Conservation (phyloP, 176 grass and related monocot species). For the Phragmites australis region DNA sequence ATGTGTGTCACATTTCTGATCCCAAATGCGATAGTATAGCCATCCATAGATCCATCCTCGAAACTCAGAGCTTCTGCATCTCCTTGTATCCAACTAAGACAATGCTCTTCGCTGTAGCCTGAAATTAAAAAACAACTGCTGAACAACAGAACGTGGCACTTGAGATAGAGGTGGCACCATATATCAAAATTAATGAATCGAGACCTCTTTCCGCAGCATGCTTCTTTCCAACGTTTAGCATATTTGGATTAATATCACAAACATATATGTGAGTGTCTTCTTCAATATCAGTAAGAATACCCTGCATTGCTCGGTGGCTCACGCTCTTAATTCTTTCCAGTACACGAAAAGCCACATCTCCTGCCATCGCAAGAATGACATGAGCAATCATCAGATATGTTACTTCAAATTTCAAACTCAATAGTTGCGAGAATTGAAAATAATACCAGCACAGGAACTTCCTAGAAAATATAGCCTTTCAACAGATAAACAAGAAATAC, state of each 20-base stretch:
- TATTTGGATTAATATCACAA: conserved; percentile 94
- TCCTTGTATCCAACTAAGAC: conserved; percentile 81
- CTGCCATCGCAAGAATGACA: conserved; percentile 41
- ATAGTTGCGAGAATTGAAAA: background rate
- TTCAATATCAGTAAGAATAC: conserved; percentile 56
- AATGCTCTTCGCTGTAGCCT: conserved; percentile 56
- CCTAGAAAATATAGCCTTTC: background rate
- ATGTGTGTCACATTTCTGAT: conserved; percentile 96
- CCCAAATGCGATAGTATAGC: conserved; percentile 91
- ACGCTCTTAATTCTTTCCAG: conserved; percentile 77
- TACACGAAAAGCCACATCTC: conserved; percentile 86
- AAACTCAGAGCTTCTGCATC: conserved; percentile 93
- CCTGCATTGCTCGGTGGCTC: conserved; percentile 55
- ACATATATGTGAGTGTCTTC: conserved; percentile 86
- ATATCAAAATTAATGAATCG: background rate
- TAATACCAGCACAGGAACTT: background rate
- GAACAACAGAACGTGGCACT: conserved; percentile 1
- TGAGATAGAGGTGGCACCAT: conserved; percentile 4
- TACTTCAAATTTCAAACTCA: background rate
- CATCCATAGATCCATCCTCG: conserved; percentile 89
- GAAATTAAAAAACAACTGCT: conserved; percentile 25
- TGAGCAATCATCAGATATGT: background rate
- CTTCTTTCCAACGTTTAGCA: conserved; percentile 89
- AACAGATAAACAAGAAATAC: background rate
- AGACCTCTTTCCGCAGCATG: conserved; percentile 77